Base-by-base conservation (phyloP, 768 basidiomycete genomes). In the Tephrocybe sp. region DNA sequence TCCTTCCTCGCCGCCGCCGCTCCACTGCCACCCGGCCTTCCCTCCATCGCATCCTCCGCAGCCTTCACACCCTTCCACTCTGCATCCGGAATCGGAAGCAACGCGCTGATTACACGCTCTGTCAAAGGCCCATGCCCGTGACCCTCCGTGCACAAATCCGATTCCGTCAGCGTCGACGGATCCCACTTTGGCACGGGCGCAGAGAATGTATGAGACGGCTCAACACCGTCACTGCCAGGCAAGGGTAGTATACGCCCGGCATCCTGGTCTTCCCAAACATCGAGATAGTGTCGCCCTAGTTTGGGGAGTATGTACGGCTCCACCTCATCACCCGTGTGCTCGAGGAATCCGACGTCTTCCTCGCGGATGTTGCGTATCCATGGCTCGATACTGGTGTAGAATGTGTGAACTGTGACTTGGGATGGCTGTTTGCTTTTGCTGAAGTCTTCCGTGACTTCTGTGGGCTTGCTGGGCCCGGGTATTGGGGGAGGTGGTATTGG, bases 211-310 rank as follows among this genome's bases (percentile, higher is more conserved):
- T 72, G 64, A 1, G 69, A 45, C n/a, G 68, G 70, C 12, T 68
- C 63, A 54, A 68, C 62, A 9, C 61, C 60, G 9, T 64, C 56
- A 37, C 64, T 58, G 34, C 70, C 53, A 7, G 64, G 44, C 12
- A 51, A 49, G 26, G 58, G 55, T 9, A 69, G 64, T 28, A 68
- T 48, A n/a, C 76, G 47, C 9, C 74, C 73, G 7, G 73, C 76
- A 64, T 99, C 96, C 62, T 92, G 85, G 59, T 97, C 93, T 54
- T 95, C 95, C 95, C 96, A 99, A 0, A 86, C 76, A 44, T 96
- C 90, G 27, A 83, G 71, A 60, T 98, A 99, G 68, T 96, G 94
- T 57, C 84, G 76, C 18, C 80, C 96, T 1, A 97, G 78, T 48
- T 87, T 82, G 24, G 96, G 96, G 69, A 95, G 82, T 27, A 92